Evolutionary conservation across 352 stramenopile genomes (phyloP).

Genomic region (Pythium brassicae): DNA sequence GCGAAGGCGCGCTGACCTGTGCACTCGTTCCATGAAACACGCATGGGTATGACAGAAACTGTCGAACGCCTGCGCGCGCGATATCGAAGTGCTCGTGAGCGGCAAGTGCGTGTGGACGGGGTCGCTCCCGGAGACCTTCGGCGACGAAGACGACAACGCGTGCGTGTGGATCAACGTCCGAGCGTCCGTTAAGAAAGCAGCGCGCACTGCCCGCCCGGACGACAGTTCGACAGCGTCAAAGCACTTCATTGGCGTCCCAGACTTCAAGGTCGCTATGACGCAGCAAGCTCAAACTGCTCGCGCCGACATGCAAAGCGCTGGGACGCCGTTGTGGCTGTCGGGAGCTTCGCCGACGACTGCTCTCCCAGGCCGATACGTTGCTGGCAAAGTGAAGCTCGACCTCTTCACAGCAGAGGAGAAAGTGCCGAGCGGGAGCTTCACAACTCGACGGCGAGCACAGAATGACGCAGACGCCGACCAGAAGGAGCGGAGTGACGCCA

Average conservation of each 20-base stretch:
- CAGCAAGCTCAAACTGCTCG: not conserved
- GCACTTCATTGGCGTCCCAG: not conserved
- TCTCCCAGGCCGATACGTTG: not conserved
- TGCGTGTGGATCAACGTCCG: constrained; percentile 70
- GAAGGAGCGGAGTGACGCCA: not conserved
- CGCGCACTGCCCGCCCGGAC: constrained; percentile 17
- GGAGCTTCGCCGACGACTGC: not conserved
- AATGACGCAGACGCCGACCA: not conserved
- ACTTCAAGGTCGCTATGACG: not conserved
- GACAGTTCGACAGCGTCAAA: constrained; percentile 1
- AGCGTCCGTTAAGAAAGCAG: constrained; percentile 26
- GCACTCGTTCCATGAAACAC: not conserved
- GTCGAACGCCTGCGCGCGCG: constrained; percentile 43
- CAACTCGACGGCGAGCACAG: constrained; percentile 9
- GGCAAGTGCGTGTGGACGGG: constrained; percentile 69
- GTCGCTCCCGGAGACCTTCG: constrained; percentile 68
- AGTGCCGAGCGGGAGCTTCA: not conserved
- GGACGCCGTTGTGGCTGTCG: constrained; percentile 16
- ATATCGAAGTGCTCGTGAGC: constrained; percentile 63
- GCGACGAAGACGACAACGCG: constrained; percentile 53
- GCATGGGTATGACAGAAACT: constrained; percentile 19
- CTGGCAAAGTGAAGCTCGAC: constrained; percentile 10
- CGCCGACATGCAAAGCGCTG: not conserved
- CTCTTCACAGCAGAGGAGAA: constrained; percentile 11
- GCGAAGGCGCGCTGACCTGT: no score